Percentiles rank a stretch among this genome's conserved stretches.
Conservation (phyloP, 2,329 filamentous ascomycete species). For the Trichophyton rubrum region DNA sequence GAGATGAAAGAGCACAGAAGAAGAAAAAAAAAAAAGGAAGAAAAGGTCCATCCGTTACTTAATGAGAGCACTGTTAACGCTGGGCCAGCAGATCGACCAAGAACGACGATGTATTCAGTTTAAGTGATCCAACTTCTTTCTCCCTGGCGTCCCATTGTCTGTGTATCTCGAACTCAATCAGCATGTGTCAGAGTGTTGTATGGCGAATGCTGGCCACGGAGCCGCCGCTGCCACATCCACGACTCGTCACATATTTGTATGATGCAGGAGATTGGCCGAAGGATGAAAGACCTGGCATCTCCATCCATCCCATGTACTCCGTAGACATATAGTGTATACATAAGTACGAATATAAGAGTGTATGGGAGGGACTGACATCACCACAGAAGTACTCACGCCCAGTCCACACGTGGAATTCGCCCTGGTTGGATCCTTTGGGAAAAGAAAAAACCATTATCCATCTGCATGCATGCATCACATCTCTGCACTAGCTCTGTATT, state of each 20-base stretch:
- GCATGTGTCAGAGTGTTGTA: not conserved
- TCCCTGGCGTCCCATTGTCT: not conserved
- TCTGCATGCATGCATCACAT: not conserved
- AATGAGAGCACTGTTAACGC: not conserved
- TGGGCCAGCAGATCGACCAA: not conserved
- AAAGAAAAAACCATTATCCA: not conserved
- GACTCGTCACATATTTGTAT: not conserved
- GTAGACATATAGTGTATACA: not conserved
- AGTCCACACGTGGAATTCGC: not conserved
- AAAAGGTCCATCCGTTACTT: not conserved
- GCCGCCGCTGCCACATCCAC: not conserved
- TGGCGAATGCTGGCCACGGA: not conserved
- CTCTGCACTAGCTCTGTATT: constrained; percentile 1
- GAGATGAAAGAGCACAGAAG: not conserved
- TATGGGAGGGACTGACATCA: no score
- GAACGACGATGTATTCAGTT: not conserved
- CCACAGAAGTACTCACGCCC: not conserved
- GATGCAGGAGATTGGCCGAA: not conserved
- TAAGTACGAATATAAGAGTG: no score
- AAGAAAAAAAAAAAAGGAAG: not conserved
- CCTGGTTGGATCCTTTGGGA: not conserved
- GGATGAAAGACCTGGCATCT: not conserved
- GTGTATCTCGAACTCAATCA: no score
- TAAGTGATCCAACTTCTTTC: not conserved
- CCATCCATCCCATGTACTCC: not conserved